Conservation (phyloP, 495 filamentous ascomycete species). For the Xylaria castorea region DNA sequence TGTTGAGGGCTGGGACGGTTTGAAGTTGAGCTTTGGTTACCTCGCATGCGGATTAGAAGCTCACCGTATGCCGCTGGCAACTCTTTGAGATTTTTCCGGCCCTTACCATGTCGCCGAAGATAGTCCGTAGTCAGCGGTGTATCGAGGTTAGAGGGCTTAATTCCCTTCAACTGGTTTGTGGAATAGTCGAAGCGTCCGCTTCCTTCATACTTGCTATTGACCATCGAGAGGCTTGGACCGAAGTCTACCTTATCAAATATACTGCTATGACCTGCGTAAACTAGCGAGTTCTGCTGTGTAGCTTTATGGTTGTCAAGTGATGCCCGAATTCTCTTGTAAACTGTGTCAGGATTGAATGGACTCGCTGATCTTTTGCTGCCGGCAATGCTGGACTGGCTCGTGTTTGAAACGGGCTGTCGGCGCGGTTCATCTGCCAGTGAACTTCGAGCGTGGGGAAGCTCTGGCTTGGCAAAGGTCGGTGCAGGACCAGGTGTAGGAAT, state of each 20-base stretch:
- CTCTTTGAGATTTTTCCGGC: conserved; percentile 47
- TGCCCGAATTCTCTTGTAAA: conserved; percentile 57
- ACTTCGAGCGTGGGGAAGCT: conserved; percentile 56
- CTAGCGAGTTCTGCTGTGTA: conserved; percentile 32
- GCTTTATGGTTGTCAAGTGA: conserved; percentile 41
- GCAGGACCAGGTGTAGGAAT: conserved; percentile 29
- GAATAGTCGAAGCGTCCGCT: conserved; percentile 56
- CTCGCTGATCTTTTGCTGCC: conserved; percentile 51
- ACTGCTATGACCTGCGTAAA: conserved; percentile 40
- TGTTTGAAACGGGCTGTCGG: conserved; percentile 37
- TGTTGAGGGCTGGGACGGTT: conserved; percentile 37
- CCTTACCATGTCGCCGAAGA: conserved; percentile 45
- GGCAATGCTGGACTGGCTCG: conserved; percentile 30
- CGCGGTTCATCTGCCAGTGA: conserved; percentile 43
- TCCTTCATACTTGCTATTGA: conserved; percentile 59
- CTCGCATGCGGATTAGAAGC: conserved; percentile 42
- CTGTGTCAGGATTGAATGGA: conserved; percentile 59
- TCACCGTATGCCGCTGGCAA: conserved; percentile 43
- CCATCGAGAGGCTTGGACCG: conserved; percentile 52
- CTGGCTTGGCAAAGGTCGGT: conserved; percentile 54
- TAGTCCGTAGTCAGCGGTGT: conserved; percentile 51
- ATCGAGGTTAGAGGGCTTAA: conserved; percentile 24
- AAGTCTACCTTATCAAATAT: conserved; percentile 59
- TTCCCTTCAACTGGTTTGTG: conserved; percentile 32
- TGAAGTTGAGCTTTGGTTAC: conserved; percentile 35